Percentiles rank a stretch among this genome's conserved stretches.
Evolutionary conservation across 345 rosid genomes (phyloP).

Genomic region (Boechera divaricarpa): DNA sequence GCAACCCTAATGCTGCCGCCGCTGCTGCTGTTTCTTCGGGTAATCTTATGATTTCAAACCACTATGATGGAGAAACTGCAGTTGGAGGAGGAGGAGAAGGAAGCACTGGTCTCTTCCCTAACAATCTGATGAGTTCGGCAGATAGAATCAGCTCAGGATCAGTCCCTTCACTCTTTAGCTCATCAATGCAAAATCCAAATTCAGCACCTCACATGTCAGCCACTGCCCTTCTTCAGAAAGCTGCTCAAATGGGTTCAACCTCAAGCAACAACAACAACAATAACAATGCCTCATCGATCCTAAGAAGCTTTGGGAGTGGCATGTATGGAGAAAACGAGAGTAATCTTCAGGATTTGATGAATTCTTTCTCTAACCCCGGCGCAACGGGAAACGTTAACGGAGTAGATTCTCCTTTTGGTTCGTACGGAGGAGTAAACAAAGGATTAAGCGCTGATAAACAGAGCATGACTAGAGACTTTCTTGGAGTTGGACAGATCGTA

Average conservation of each 20-base stretch:
- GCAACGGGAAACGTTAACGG: slow-evolving; percentile 48
- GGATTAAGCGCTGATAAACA: slow-evolving; percentile 51
- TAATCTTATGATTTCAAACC: slow-evolving; percentile 50
- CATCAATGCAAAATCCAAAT: slow-evolving; percentile 56
- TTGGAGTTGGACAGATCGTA: slow-evolving; percentile 74
- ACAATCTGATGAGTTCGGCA: slow-evolving; percentile 46
- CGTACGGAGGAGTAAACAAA: slow-evolving; percentile 40
- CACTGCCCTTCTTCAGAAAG: slow-evolving; percentile 82
- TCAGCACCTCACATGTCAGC: slow-evolving; percentile 69
- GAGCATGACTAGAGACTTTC: slow-evolving; percentile 71
- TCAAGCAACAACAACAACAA: slow-evolving; percentile 52
- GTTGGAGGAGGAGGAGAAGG: slow-evolving; percentile 45
- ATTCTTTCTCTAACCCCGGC: slow-evolving; percentile 50
- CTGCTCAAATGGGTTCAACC: slow-evolving; percentile 79
- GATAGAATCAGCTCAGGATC: slow-evolving; percentile 56
- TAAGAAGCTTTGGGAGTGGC: slow-evolving; percentile 57
- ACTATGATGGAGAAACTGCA: slow-evolving; percentile 51
- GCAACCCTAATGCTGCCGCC: slow-evolving; percentile 46
- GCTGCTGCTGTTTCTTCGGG: slow-evolving; percentile 44
- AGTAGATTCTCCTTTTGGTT: slow-evolving; percentile 45
- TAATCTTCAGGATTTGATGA: slow-evolving; percentile 66
- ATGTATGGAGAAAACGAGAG: slow-evolving; percentile 59
- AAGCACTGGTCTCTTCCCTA: slow-evolving; percentile 50
- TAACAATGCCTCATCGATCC: slow-evolving; percentile 54
- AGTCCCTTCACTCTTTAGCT: slow-evolving; percentile 58